These are phyloP conservation scores for Trichoderma breve DNA, from an alignment of 2,329 filamentous ascomycete species.

Conservation along the genomic window DNA sequence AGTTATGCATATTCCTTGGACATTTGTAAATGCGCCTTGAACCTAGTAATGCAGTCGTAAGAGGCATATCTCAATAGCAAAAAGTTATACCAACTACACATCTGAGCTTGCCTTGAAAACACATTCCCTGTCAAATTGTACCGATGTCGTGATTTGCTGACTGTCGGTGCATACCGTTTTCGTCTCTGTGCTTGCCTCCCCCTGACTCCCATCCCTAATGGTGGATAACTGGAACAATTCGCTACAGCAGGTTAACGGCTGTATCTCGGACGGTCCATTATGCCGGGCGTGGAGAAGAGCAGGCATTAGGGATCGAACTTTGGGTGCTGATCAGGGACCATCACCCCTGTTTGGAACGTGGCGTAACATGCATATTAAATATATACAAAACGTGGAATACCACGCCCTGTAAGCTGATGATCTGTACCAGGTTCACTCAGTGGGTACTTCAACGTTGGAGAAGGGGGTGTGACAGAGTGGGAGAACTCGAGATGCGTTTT, in stretches of 20 bases:
- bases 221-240: background rate
- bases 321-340: background rate
- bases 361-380: background rate
- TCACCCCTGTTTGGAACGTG: background rate
- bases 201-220: background rate
- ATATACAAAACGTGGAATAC: background rate
- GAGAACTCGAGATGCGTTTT: too few species aligned
- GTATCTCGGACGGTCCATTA: background rate
- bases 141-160: background rate
- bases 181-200: too few species aligned
- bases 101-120: background rate
- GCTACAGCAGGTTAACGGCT: background rate
- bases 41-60: background rate
- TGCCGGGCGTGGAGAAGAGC: background rate
- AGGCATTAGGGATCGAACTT: background rate
- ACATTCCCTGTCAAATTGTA: background rate
- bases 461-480: too few species aligned
- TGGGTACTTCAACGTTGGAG: background rate
- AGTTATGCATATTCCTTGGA: too few species aligned
- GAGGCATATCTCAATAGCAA: too few species aligned
- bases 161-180: background rate
- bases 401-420: background rate
- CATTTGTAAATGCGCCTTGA: too few species aligned
- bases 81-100: too few species aligned
- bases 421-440: background rate